Evolutionary conservation across 139 green algal species (phyloP).

Genomic region (Haematococcus lacustris): DNA sequence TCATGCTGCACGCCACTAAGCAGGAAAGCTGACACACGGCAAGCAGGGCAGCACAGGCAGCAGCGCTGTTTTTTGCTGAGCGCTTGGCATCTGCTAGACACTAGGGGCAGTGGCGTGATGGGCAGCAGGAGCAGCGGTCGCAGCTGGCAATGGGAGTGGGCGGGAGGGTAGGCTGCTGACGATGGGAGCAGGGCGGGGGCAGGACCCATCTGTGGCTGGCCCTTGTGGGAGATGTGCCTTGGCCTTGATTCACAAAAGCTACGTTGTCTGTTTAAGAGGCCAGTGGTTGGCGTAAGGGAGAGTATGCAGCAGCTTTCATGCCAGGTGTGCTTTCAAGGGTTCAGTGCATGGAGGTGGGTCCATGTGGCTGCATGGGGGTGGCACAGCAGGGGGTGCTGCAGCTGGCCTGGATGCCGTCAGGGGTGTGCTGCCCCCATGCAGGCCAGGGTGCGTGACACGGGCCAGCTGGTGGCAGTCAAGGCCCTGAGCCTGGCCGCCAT

Average conservation of each 20-base stretch:
- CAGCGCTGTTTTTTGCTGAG: not conserved
- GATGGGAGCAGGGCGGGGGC: too few species aligned
- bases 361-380: too few species aligned
- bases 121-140: too few species aligned
- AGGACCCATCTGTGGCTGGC: too few species aligned
- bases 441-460: slow-evolving; percentile 5
- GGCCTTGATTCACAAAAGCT: too few species aligned
- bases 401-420: not conserved
- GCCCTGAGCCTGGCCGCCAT: slow-evolving; percentile 53
- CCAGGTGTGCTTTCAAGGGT: not conserved
- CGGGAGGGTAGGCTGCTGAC: too few species aligned
- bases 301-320: not conserved
- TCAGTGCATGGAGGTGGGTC: not conserved
- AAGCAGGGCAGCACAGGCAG: not conserved
- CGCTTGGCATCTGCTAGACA: too few species aligned
- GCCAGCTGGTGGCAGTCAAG: slow-evolving; percentile 68
- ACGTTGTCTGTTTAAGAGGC: too few species aligned
- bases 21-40: not conserved
- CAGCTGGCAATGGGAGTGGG: too few species aligned
- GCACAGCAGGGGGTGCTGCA: too few species aligned
- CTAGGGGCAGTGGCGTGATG: too few species aligned
- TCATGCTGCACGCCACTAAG: not conserved
- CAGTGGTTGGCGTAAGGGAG: not conserved
- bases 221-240: too few species aligned
- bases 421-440: not conserved